A percentile compares a stretch with the other conserved stretches of the same genome.
phyloP scores from a whole-genome alignment of 768 basidiomycete species.

The Lentinus tigrinus region DNA sequence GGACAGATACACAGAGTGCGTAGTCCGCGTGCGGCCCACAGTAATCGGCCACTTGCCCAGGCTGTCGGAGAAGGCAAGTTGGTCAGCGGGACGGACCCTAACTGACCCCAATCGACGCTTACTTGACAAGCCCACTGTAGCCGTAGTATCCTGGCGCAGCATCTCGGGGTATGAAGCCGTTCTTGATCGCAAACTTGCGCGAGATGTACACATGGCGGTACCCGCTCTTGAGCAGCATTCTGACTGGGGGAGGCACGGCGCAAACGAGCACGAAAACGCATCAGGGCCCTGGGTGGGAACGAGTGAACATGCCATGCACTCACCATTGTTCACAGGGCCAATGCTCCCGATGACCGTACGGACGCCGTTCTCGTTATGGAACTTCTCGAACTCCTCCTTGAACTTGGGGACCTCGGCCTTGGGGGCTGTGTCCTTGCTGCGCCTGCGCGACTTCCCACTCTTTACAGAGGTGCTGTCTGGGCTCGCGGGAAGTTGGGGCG shows the following conservation, averaged over 20 bases:
- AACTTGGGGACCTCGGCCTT: conserved; percentile 57
- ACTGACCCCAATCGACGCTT: conserved; percentile 6
- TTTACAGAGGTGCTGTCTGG: conserved; percentile 27
- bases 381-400: conserved; percentile 78
- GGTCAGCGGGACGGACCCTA: not conserved
- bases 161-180: conserved; percentile 86
- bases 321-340: conserved; percentile 86
- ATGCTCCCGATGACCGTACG: conserved; percentile 89
- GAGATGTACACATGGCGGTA: conserved; percentile 96
- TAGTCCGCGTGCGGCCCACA: conserved; percentile 38
- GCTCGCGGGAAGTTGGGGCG: conserved; percentile 30
- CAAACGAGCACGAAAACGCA: not conserved
- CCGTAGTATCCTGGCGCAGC: conserved; percentile 90
- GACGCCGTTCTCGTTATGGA: conserved; percentile 90
- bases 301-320: conserved; percentile 21
- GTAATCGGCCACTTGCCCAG: conserved; percentile 89
- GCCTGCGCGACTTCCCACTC: conserved; percentile 40
- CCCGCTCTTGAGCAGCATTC: conserved; percentile 91
- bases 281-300: not conserved
- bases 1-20: conserved; percentile 73
- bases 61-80: conserved; percentile 24
- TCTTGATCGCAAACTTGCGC: conserved; percentile 83
- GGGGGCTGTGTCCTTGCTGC: conserved; percentile 30
- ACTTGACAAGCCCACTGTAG: conserved; percentile 85
- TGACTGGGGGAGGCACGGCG: conserved; percentile 45